Conservation (phyloP, 208 protist genomes). For the Leishmania braziliensis region DNA sequence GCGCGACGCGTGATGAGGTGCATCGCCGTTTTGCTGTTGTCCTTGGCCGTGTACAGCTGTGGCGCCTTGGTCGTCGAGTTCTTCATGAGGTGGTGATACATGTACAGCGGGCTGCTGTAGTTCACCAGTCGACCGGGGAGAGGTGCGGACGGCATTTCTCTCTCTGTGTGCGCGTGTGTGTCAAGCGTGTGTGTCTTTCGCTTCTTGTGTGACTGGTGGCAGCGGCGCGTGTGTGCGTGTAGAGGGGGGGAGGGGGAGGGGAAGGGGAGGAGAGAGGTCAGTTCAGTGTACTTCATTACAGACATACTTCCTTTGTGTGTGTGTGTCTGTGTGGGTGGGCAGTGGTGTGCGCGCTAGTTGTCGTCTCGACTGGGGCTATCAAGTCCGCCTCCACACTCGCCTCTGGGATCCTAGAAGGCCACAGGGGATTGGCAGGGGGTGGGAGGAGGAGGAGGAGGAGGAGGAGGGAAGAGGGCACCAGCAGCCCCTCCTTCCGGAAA, state of each 20-base stretch:
- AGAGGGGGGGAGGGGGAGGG: neutral
- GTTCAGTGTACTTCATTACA: neutral
- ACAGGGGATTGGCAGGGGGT: neutral
- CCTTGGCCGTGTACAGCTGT: conserved; percentile 84
- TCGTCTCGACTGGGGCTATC: neutral
- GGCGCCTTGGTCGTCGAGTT: conserved; percentile 56
- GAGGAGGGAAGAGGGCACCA: neutral
- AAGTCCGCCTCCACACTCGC: neutral
- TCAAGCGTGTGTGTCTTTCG: neutral
- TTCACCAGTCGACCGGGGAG: conserved; percentile 52
- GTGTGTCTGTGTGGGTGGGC: neutral
- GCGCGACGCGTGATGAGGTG: conserved; percentile 62
- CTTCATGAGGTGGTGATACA: conserved; percentile 82
- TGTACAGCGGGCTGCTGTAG: conserved; percentile 80
- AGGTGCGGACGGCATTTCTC: conserved; percentile 70
- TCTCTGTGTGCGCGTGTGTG: neutral
- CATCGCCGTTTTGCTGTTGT: conserved; percentile 87
- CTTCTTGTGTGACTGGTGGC: neutral
- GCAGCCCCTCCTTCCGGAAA: neutral
- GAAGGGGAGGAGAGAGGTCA: neutral
- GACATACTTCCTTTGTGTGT: neutral
- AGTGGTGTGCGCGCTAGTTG: neutral
- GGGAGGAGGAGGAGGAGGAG: neutral
- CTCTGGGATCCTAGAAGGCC: neutral
- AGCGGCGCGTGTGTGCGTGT: neutral